Evolutionary conservation across 176 grass and related monocot species (phyloP), one percentile per base, ranked within the genome.

Genomic region (Zizania latifolia): DNA sequence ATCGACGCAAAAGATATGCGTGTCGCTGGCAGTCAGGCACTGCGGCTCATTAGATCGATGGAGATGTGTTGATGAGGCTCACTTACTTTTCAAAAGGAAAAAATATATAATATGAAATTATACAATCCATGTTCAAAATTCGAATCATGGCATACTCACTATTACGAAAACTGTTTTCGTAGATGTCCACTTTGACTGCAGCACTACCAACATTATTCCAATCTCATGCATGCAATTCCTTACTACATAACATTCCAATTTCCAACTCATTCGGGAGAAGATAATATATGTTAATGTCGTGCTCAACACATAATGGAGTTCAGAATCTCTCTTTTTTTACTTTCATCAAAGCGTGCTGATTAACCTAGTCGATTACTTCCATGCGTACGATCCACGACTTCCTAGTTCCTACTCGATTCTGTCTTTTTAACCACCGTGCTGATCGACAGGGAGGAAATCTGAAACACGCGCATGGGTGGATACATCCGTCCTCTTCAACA

Each of bases 261-360:
- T 30, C 29, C 68, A 58, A 14, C n/a, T 43, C 71, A 35, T 1
- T 45, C 35, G 44, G 55, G 29, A 56, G 10, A 56, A 69, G 10
- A 62, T 51, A 16, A 15, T 13, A 30, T 59, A 72, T 24, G 10
- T 16, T 64, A 75, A 80, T 36, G n/a, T 58, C 39, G 28, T 23
- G 27, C 35, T 34, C 19, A 10, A 32, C 15, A 16, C 3, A 29
- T 46, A 44, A 61, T 73, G 64, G 45, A 70, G 16, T 35, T 33
- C 35, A 45, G 71, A 64, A 86, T 86, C 55, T 70, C 61, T 15
- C 22, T 85, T 10, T 75, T n/a, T 85, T 16, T 75, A 38, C 29
- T 65, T 59, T 30, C 51, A 21, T 58, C 15, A 36, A 23, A 36
- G 57, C 29, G 35, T 34, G 4, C n/a, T n/a, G n/a, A n/a, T 36